These are phyloP conservation scores for Colletotrichum sublineola DNA, from an alignment of 2,329 filamentous ascomycete genomes.

Conservation along the genomic window DNA sequence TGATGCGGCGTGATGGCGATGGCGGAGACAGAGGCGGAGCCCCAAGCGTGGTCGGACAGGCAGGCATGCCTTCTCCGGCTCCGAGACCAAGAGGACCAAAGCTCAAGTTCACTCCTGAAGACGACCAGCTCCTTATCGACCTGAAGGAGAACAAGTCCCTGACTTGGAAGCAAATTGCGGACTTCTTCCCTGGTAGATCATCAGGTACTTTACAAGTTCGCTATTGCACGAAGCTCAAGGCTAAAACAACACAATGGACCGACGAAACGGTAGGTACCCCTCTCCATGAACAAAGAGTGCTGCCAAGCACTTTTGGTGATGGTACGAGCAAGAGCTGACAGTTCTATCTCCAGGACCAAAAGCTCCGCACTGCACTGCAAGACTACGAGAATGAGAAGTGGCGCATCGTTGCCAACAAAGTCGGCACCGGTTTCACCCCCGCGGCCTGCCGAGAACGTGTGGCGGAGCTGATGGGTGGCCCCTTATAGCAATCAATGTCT, in stretches of 20 bases:
- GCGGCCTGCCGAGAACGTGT: constrained; percentile 88
- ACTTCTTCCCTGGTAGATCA: constrained; percentile 92
- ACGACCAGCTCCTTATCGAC: constrained; percentile 88
- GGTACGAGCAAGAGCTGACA: constrained; percentile 22
- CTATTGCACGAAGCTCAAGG: constrained; percentile 95
- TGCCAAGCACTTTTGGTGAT: constrained; percentile 45
- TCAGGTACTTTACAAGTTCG: constrained; percentile 93
- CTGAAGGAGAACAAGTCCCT: constrained; percentile 95
- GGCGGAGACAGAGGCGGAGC: constrained; percentile 71
- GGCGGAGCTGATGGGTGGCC: constrained; percentile 68
- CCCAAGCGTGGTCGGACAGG: constrained; percentile 87
- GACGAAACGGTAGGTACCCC: constrained; percentile 83
- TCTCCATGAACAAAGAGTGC: background rate
- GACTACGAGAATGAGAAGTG: constrained; percentile 94
- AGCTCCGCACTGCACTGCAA: constrained; percentile 80
- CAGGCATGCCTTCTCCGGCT: constrained; percentile 88
- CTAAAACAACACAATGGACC: constrained; percentile 93
- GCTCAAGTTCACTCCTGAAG: constrained; percentile 92
- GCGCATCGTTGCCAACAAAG: constrained; percentile 91
- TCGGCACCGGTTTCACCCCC: constrained; percentile 90
- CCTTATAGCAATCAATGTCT: constrained; percentile 69
- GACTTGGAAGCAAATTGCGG: constrained; percentile 97
- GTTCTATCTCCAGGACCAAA: constrained; percentile 72
- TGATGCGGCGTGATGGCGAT: constrained; percentile 72
- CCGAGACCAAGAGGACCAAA: constrained; percentile 87